Conservation (phyloP, 192 early-diverging fungal species). For the Mortierella antarctica region DNA sequence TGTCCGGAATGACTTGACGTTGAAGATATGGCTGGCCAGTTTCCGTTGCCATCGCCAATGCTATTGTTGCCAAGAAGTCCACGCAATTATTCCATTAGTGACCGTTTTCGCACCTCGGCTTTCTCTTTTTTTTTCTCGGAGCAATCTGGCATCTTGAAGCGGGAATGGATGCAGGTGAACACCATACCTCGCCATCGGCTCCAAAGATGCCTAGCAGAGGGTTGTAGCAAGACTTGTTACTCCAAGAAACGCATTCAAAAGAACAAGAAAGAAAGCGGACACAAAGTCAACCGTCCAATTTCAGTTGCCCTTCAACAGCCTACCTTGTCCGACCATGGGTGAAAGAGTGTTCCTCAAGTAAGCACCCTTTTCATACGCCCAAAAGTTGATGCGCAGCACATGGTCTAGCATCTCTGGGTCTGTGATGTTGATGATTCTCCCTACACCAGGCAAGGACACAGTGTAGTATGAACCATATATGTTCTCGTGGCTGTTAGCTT, state of each 20-base stretch:
- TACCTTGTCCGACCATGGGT: conserved; percentile 47
- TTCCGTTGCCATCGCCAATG: conserved; percentile 58
- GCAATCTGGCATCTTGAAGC: background rate
- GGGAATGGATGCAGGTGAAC: no score
- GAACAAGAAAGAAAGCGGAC: background rate
- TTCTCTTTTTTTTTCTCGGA: background rate
- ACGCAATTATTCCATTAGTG: background rate
- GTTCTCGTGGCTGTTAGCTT: conserved; percentile 20
- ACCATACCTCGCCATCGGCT: conserved; percentile 36
- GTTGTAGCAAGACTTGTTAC: background rate
- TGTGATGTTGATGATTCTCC: conserved; percentile 28
- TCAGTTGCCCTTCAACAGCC: background rate
- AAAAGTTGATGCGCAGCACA: conserved; percentile 47
- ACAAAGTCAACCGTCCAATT: background rate
- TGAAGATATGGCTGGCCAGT: conserved; percentile 53
- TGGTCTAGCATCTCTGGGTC: conserved; percentile 47
- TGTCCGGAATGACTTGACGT: conserved; percentile 56
- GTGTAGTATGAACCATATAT: conserved; percentile 28
- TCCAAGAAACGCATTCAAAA: background rate
- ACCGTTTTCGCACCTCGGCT: background rate
- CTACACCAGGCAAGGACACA: conserved; percentile 33
- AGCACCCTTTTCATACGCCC: conserved; percentile 45
- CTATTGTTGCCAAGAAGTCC: background rate
- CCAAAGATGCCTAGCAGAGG: conserved; percentile 35
- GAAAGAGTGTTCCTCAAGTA: background rate